Base-by-base conservation (phyloP, 2,329 filamentous ascomycete species). In the Hypoxylon sp. region DNA sequence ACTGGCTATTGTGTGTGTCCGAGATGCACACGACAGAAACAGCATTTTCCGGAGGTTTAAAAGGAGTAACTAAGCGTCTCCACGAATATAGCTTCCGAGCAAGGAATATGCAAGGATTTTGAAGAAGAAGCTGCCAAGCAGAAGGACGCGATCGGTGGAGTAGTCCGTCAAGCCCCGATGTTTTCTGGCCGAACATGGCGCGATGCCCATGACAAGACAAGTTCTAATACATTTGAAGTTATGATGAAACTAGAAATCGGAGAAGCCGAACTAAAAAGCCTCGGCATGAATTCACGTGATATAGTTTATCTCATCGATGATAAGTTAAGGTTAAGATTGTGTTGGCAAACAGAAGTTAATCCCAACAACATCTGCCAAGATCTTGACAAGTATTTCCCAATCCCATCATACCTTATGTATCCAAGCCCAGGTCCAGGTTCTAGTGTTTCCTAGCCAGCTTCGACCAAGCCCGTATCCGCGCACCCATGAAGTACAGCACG, bases 1-100 rank as follows among this genome's bases (percentile, higher is more conserved):
- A 80, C 9, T 77, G 76, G 14, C 67, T 75, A 66, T 81, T 81
- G 73, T 84, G 82, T 10, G 82, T 85, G 68, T 85, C 82, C 5
- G 83, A 84, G 35, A 84, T 77, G 72, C 81, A 84, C 11, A 82
- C 80, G 5, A 83, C 39, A 44, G 39, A 44, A 44, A 44, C 10
- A 4, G 39, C 39, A 22, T 44, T 44, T 22, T 22, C 2, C 8
- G 39, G n/a, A 19, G 8, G 39, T 44, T 22, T 3, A 22, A 17
- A 22, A 10, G 39, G 39, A 1, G 39, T 11, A 22, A 11, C 8
- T 5, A 44, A 22, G 2, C 17, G 39, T 17, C 39, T 9, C 39
- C 39, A 22, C 8, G 17, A 22, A 44, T 44, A 44, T 4, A 44
- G 8, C 8, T 44, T 22, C 8, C 39, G 17, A 11, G 39, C 39